Conservation (phyloP, 208 protist genomes). For the Vickermania ingenoplastis region DNA sequence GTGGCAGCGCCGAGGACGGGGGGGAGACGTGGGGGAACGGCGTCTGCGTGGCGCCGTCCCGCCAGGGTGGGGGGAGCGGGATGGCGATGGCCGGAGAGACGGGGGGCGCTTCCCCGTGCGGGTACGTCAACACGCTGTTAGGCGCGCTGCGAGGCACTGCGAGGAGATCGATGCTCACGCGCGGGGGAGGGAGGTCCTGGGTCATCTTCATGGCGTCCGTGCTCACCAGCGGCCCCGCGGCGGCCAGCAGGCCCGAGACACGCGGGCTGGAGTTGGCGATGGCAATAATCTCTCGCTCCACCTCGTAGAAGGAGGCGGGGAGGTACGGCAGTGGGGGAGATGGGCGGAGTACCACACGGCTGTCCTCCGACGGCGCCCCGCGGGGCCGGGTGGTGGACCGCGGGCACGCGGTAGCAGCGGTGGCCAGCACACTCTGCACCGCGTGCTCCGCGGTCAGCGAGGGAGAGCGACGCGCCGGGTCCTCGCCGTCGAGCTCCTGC, state of each 20-base stretch:
- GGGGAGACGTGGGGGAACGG: not conserved
- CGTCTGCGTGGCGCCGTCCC: not conserved
- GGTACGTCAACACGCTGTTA: not conserved
- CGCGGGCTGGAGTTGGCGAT: constrained; percentile 15
- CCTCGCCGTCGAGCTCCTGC: not conserved
- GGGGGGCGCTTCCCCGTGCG: not conserved
- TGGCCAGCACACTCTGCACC: constrained; percentile 5
- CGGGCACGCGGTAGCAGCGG: too few species aligned
- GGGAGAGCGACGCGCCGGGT: constrained; percentile 2
- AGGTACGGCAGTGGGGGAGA: constrained; percentile 7
- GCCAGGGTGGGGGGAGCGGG: not conserved
- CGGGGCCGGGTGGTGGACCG: too few species aligned
- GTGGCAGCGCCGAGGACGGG: too few species aligned
- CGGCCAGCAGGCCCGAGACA: not conserved
- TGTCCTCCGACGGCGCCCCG: constrained; percentile 1
- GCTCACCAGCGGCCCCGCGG: not conserved
- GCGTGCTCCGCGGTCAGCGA: constrained; percentile 5
- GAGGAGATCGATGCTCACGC: too few species aligned
- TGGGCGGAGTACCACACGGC: not conserved
- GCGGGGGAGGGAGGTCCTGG: too few species aligned
- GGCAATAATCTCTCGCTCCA: constrained; percentile 31
- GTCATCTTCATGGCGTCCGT: too few species aligned
- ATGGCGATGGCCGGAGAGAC: not conserved
- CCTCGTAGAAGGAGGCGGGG: constrained; percentile 25
- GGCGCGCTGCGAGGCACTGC: too few species aligned